Base-by-base conservation (phyloP, 1,284 basidiomycete species). In the Trametes polyzona region DNA sequence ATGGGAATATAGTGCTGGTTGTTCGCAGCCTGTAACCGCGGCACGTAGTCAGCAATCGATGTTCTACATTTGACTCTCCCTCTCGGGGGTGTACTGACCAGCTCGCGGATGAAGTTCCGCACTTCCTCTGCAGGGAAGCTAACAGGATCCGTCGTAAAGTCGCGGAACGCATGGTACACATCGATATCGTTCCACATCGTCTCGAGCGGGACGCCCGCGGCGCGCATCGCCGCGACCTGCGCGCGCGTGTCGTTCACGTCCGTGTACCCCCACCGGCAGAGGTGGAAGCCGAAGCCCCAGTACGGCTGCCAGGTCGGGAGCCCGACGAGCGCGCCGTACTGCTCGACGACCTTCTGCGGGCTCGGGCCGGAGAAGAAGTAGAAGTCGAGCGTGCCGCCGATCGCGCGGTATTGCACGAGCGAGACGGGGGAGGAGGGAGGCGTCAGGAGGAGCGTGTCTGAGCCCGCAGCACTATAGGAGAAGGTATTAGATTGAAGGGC, bases 111-210 rank as follows among this genome's bases (percentile, higher is more conserved):
- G 67, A 92, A 89, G 16, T 69, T 68, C 19, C 75, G 74, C 61
- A 89, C 74, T 57, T 88, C 83, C 8, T 81, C 77, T 2, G 67
- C 73, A 2, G 86, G 83, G 74, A 84, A 91, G 33, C 77, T 80
- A 17, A 83, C 77, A 8, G 87, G 87, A 67, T 89, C 87, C 7
- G 80, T 74, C 8, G 88, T 90, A 63, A 91, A 90, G 70, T 88
- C 87, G 6, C 88, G 79, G 47, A 79, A 76, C 19, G 82, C 79
- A 61, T 88, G 83, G 63, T 87, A 89, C 49, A 89, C 62, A 69
- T 92, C 89, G 55, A 91, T 90, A 61, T 91, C 89, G 65, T 87
- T 90, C 90, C 89, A 91, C 77, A 86, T 86, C 35, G 82, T 83
- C 79, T 89, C 87, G 1, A 88, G 75, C 40, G 87, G 87, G 53